Evolutionary conservation across 805 yeast genomes (phyloP), one percentile per base, ranked within the genome.

Genomic region (Yamadazyma laniorum): DNA sequence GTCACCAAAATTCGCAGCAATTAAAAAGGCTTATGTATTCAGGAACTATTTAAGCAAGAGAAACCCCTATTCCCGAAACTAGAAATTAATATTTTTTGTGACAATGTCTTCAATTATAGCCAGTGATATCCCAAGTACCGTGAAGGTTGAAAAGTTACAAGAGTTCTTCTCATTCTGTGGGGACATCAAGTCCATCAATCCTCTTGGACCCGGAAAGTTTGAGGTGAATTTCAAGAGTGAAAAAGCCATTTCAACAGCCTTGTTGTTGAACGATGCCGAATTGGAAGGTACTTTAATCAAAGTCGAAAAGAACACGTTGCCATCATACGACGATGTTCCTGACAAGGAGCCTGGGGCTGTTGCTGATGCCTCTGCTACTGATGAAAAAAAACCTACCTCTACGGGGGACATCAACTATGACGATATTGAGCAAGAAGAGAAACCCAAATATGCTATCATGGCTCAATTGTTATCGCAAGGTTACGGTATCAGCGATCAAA

Each of bases 111-210:
- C 37, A 15, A 29, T 41, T 15, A 41, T 41, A 35, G 44, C 21
- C 12, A 39, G 28, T 35, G 73, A 79, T 44, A 70, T 84, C 28
- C 77, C 85, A 28, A 49, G 61, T 3, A 48, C 68, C 21, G 72
- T 80, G 27, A 49, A 77, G 4, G 64, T 70, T 32, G 67, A 70
- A 27, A 77, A 81, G 50, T 56, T 84, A 23, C 61, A 67, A 30
- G 83, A 82, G 43, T 85, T 85, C 61, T 85, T 85, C 60, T 68
- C 83, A 17, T 85, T 85, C 59, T 83, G 93, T 55, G 95, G 95
- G 13, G 53, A 58, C 37, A 61, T 75, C 39, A 57, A 63, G 39
- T 43, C 60, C 4, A 57, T 70, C 48, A 54, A 56, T 27, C 55
- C 58, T 18, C 50, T 63, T 22, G 62, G 53, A 42, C 56, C 55